These are phyloP conservation scores for Strobilomyces echinocephalus DNA, from an alignment of 768 basidiomycete genomes.

Conservation along the genomic window DNA sequence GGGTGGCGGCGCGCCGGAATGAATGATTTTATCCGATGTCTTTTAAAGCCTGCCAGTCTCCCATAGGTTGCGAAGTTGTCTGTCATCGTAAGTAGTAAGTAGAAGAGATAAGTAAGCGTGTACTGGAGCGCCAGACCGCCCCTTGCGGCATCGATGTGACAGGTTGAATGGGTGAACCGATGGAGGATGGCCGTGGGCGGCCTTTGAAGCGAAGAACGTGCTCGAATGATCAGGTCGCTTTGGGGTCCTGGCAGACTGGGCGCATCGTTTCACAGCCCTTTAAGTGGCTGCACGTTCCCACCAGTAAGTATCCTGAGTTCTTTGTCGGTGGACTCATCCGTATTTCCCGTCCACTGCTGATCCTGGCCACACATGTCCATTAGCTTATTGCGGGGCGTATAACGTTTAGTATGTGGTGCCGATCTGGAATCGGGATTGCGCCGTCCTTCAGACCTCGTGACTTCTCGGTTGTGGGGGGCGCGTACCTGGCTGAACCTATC, in stretches of 20 bases:
- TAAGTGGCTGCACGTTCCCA: not conserved
- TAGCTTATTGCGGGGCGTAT: constrained; percentile 24
- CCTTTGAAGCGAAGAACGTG: constrained; percentile 6
- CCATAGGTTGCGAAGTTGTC: constrained; percentile 4
- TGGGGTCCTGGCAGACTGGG: not conserved
- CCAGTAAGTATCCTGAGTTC: not conserved
- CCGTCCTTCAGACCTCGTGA: constrained; percentile 13
- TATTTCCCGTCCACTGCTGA: constrained; percentile 4
- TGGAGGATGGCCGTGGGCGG: constrained; percentile 6
- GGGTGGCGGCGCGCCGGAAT: constrained; percentile 8
- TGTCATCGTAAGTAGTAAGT: not conserved
- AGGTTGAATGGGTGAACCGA: not conserved
- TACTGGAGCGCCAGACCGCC: not conserved
- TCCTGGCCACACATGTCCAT: constrained; percentile 17
- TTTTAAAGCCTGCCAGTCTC: constrained; percentile 6
- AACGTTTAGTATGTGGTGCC: constrained; percentile 12
- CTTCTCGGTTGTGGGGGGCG: not conserved
- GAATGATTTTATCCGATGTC: constrained; percentile 8
- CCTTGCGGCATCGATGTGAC: constrained; percentile 10
- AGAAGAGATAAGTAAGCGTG: constrained; percentile 3
- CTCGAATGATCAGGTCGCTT: constrained; percentile 1
- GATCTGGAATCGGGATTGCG: constrained; percentile 19
- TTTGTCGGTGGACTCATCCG: not conserved
- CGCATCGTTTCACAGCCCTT: not conserved
- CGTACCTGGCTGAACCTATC: constrained; percentile 7